Percentiles rank a stretch among this genome's conserved stretches.
phyloP scores from a whole-genome alignment of 495 filamentous ascomycete species.

The Podospora pseudoanserina region DNA sequence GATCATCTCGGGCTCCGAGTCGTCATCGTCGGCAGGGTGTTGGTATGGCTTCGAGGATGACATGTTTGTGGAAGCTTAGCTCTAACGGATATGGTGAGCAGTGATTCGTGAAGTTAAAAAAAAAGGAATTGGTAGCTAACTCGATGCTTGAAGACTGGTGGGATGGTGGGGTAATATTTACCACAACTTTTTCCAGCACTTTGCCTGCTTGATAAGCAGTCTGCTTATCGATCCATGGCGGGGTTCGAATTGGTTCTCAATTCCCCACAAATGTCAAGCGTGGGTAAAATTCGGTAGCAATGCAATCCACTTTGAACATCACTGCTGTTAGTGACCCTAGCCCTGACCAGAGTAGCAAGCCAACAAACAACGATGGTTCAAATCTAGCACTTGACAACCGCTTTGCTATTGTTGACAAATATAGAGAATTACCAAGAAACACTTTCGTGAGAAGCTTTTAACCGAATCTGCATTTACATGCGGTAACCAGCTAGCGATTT shows the following conservation, averaged over 20 bases:
- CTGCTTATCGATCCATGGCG: slow-evolving; percentile 7
- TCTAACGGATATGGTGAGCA: neutral
- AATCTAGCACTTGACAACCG: neutral
- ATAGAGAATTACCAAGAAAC: no score
- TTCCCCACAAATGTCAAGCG: neutral
- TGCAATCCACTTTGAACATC: neutral
- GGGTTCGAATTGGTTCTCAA: neutral
- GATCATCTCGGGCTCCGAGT: slow-evolving; percentile 56
- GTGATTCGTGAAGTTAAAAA: neutral
- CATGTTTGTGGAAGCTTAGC: slow-evolving; percentile 14
- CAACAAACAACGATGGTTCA: neutral
- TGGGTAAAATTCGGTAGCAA: neutral
- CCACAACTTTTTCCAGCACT: neutral
- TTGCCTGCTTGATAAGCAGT: slow-evolving; percentile 6
- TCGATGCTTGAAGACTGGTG: neutral
- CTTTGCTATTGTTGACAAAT: neutral
- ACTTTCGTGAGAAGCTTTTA: no score
- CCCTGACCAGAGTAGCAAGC: neutral
- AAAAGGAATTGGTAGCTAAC: neutral
- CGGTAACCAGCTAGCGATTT: neutral
- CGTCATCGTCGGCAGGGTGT: slow-evolving; percentile 39
- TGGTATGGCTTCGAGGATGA: slow-evolving; percentile 25
- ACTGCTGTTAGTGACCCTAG: neutral
- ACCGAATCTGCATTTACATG: no score
- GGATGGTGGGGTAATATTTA: slow-evolving; percentile 9